Evolutionary conservation across 148 eudicot genomes (phyloP).

Genomic region (Tetragonia tetragonoides): DNA sequence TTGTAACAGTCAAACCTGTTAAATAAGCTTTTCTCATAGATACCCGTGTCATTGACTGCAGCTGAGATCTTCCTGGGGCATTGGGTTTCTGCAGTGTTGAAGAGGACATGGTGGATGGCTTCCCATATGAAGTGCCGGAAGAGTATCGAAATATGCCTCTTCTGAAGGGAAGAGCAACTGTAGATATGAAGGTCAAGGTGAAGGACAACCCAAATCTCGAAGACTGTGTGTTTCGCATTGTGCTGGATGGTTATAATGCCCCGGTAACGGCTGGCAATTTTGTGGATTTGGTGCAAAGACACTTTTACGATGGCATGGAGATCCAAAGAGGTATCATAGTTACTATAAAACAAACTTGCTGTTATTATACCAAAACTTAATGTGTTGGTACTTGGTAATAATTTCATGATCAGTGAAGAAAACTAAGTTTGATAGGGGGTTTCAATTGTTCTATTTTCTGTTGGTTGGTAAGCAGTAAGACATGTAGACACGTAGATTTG

Average conservation of each 20-base stretch:
- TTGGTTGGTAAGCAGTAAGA: not conserved
- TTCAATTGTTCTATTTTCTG: not conserved
- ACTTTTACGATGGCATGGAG: constrained; percentile 99
- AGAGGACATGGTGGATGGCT: constrained; percentile 99
- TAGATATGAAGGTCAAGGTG: constrained; percentile 98
- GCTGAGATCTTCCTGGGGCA: constrained; percentile 99
- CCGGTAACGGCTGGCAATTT: constrained; percentile 97
- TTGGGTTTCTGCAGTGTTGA: constrained; percentile 99
- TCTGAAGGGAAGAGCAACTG: constrained; percentile 93
- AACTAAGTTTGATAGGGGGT: not conserved
- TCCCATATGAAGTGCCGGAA: constrained; percentile 96
- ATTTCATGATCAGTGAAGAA: not conserved
- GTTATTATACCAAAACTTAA: not conserved
- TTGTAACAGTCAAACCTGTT: constrained; percentile 30
- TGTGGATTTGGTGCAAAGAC: constrained; percentile 87
- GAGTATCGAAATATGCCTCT: constrained; percentile 86
- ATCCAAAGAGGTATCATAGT: constrained; percentile 75
- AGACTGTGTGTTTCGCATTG: constrained; percentile 78
- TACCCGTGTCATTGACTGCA: constrained; percentile 93
- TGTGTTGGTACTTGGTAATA: not conserved
- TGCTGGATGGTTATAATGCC: constrained; percentile 95
- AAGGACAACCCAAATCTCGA: constrained; percentile 94
- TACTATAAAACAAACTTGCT: not conserved
- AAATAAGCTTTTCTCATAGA: constrained; percentile 70
- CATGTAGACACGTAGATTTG: not conserved